Evolutionary conservation across 2,329 filamentous ascomycete genomes (phyloP).

Genomic region (Alternaria incomplexa): DNA sequence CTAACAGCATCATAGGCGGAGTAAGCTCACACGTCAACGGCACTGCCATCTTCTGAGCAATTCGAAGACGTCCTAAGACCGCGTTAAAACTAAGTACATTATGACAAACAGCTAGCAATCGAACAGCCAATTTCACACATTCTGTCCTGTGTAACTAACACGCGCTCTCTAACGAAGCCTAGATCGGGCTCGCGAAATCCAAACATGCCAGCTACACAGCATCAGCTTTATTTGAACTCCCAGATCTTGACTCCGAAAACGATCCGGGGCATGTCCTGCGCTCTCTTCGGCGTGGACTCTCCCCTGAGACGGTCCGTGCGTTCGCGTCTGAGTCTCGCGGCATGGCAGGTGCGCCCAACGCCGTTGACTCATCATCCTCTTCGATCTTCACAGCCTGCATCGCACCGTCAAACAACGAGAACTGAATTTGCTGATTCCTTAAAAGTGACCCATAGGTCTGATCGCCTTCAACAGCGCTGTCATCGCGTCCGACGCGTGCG

Average conservation of each 20-base stretch:
- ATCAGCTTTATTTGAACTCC: neutral
- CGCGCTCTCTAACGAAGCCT: neutral
- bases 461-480: neutral
- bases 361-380: neutral
- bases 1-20: slow-evolving; percentile 36
- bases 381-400: neutral
- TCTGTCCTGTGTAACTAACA: neutral
- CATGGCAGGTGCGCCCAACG: neutral
- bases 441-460: neutral
- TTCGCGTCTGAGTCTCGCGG: neutral
- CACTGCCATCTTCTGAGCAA: slow-evolving; percentile 44
- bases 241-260: neutral
- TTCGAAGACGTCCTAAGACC: neutral
- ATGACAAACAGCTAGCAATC: neutral
- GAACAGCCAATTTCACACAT: neutral
- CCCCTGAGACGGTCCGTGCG: neutral
- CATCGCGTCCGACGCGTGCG: no score
- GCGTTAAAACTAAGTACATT: neutral
- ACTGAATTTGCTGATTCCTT: neutral
- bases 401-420: neutral
- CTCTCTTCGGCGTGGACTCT: neutral
- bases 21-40: slow-evolving; percentile 54
- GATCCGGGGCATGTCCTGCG: neutral
- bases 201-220: neutral
- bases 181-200: neutral